A percentile compares a stretch with the other conserved stretches of the same genome.
Evolutionary conservation across 345 rosid species (phyloP).

Genomic region (Arabidopsis arenosa): DNA sequence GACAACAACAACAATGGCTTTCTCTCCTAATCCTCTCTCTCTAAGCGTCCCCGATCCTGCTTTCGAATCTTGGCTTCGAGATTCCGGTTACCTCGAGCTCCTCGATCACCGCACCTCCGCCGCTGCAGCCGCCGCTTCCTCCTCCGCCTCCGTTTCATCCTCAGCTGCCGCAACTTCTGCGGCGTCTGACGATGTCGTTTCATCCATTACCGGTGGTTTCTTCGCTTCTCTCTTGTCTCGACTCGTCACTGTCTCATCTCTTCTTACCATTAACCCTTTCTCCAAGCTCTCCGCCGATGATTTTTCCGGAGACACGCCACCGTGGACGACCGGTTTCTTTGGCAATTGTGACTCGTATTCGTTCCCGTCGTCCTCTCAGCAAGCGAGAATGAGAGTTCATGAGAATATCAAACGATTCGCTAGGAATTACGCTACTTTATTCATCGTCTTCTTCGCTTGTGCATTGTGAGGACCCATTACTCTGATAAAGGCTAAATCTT

Average conservation of each 20-base stretch:
- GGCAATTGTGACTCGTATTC: constrained; percentile 76
- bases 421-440: constrained; percentile 75
- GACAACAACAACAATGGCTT: constrained; percentile 51
- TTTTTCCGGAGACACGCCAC: constrained; percentile 71
- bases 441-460: constrained; percentile 84
- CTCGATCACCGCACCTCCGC: constrained; percentile 68
- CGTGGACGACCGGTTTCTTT: constrained; percentile 80
- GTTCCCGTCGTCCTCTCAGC: constrained; percentile 73
- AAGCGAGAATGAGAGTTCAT: constrained; percentile 76
- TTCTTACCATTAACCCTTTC: constrained; percentile 77
- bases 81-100: constrained; percentile 93
- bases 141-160: constrained; percentile 42
- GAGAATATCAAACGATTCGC: constrained; percentile 95
- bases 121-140: constrained; percentile 49
- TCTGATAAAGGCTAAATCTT: constrained; percentile 19
- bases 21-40: constrained; percentile 86
- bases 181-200: constrained; percentile 40
- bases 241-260: constrained; percentile 59
- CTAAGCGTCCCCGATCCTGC: constrained; percentile 78
- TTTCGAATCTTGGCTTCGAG: constrained; percentile 96
- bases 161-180: constrained; percentile 41
- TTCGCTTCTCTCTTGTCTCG: constrained; percentile 55
- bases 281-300: constrained; percentile 85
- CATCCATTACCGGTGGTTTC: constrained; percentile 50
- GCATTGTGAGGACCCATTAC: constrained; percentile 58